Conservation (phyloP, 2,329 filamentous ascomycete species). For the Rosellinia necatrix region DNA sequence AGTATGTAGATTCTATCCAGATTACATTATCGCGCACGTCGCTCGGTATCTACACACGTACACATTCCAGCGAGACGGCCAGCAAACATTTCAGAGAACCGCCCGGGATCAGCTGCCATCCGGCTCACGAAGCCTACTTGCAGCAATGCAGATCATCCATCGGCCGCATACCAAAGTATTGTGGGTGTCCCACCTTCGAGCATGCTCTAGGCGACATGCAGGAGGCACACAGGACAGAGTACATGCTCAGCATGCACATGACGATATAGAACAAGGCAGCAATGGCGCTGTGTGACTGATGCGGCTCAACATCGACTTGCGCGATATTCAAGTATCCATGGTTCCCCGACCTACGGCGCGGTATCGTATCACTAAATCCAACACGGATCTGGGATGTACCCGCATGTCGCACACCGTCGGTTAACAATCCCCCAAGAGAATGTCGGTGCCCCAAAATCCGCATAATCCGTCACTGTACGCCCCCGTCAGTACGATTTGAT, state of each 20-base stretch:
- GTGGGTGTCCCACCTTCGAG: constrained; percentile 3
- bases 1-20: no score
- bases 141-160: constrained; percentile 25
- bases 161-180: constrained; percentile 16
- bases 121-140: constrained; percentile 22
- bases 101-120: constrained; percentile 16
- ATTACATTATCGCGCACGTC: background rate
- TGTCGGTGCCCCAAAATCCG: background rate
- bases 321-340: background rate
- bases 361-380: background rate
- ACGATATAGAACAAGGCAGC: constrained; percentile 8
- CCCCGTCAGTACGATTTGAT: no score
- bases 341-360: no score
- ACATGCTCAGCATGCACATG: background rate
- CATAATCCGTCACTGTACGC: no score
- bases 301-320: constrained; percentile 1
- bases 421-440: background rate
- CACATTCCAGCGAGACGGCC: background rate
- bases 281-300: background rate
- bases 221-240: background rate
- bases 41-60: background rate
- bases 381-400: no score
- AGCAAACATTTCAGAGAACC: background rate
- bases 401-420: no score
- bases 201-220: background rate